Evolutionary conservation across 352 stramenopile genomes (phyloP).

Genomic region (Saprolegnia parasitica): DNA sequence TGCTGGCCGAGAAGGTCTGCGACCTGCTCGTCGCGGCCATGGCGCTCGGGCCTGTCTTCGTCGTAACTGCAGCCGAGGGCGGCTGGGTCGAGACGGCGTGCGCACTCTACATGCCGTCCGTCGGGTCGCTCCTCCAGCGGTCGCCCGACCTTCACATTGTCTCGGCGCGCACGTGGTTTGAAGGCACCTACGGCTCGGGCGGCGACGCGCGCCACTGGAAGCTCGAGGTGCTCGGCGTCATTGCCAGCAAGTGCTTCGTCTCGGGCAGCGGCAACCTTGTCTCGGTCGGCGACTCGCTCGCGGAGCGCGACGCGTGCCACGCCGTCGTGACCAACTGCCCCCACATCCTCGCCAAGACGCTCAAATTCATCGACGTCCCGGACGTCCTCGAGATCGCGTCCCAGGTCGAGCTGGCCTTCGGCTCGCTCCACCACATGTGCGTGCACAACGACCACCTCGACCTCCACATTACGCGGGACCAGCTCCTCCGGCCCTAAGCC

Average conservation of each 20-base stretch:
- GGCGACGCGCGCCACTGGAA: conserved; percentile 79
- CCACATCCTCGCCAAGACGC: conserved; percentile 68
- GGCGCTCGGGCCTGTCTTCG: conserved; percentile 73
- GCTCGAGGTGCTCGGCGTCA: conserved; percentile 83
- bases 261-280: conserved; percentile 51
- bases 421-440: conserved; percentile 86
- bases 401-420: conserved; percentile 75
- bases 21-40: conserved; percentile 62
- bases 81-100: conserved; percentile 83
- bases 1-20: not conserved
- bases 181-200: conserved; percentile 73
- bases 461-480: conserved; percentile 63
- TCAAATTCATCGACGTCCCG: conserved; percentile 83
- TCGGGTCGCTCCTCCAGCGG: conserved; percentile 51
- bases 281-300: conserved; percentile 81
- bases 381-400: conserved; percentile 75
- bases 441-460: conserved; percentile 65
- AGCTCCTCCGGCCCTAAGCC: conserved; percentile 35
- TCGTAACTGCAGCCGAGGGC: conserved; percentile 78
- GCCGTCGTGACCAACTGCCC: conserved; percentile 53
- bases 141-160: conserved; percentile 81
- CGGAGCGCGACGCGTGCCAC: conserved; percentile 81
- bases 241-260: conserved; percentile 78
- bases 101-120: conserved; percentile 63
- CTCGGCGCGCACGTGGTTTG: conserved; percentile 79